Evolutionary conservation across 495 filamentous ascomycete genomes (phyloP).

Genomic region (Aspergillus conjunctus): DNA sequence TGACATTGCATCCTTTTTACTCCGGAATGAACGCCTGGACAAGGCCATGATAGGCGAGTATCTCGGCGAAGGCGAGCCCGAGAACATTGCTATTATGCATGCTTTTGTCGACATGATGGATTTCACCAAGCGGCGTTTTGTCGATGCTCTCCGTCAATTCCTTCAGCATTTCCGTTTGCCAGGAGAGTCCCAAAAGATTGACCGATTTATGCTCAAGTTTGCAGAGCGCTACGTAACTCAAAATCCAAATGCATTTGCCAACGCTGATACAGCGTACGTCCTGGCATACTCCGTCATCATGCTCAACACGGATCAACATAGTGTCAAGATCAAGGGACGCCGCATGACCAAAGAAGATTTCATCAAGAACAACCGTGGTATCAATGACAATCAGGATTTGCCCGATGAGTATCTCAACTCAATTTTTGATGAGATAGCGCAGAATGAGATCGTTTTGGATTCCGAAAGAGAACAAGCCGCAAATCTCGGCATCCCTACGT

Average conservation of each 20-base stretch:
- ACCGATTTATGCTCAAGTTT: constrained; percentile 99
- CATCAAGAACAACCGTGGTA: constrained; percentile 97
- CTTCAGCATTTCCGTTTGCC: constrained; percentile 93
- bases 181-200: constrained; percentile 98
- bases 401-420: constrained; percentile 87
- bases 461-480: constrained; percentile 88
- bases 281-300: constrained; percentile 95
- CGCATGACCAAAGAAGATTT: constrained; percentile 97
- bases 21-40: constrained; percentile 74
- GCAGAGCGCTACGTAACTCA: constrained; percentile 91
- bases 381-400: constrained; percentile 94
- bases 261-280: constrained; percentile 96
- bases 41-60: constrained; percentile 94
- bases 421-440: constrained; percentile 90
- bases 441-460: constrained; percentile 91
- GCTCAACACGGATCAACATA: constrained; percentile 96
- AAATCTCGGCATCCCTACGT: constrained; percentile 61
- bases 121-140: constrained; percentile 89
- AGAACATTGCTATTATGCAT: constrained; percentile 97
- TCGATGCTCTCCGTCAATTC: constrained; percentile 87
- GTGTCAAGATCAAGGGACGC: constrained; percentile 72
- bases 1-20: constrained; percentile 83
- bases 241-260: constrained; percentile 97
- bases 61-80: constrained; percentile 87
- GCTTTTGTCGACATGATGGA: constrained; percentile 96